Evolutionary conservation across 257 asterid species (phyloP).

Genomic region (Henckelia pumila): DNA sequence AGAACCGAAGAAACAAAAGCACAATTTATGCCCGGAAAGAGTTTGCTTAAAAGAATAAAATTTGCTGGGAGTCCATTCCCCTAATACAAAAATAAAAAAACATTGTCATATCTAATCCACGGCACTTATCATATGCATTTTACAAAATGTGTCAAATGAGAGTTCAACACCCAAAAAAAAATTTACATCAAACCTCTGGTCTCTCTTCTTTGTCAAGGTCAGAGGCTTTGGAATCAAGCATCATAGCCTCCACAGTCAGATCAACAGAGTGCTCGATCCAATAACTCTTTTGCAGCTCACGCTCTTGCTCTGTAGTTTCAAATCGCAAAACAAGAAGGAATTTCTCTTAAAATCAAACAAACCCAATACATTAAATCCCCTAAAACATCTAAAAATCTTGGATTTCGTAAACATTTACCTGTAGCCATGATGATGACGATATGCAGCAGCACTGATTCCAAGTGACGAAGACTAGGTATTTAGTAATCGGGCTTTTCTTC

Average conservation of each 20-base stretch:
- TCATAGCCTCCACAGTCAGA: conserved; percentile 85
- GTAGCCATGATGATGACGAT: conserved; percentile 46
- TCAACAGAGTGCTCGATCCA: conserved; percentile 86
- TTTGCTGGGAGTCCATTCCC: neutral
- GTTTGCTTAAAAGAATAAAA: no score
- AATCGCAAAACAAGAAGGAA: neutral
- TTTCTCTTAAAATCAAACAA: neutral
- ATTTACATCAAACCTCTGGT: conserved; percentile 67
- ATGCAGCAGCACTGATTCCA: neutral
- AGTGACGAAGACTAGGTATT: neutral
- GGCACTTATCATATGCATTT: neutral
- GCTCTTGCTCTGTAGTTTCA: conserved; percentile 54
- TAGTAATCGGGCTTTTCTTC: neutral
- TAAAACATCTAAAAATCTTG: neutral
- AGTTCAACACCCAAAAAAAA: neutral
- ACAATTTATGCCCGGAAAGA: no score
- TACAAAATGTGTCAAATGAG: neutral
- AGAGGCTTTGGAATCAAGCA: conserved; percentile 94
- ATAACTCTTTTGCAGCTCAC: conserved; percentile 82
- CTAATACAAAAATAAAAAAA: neutral
- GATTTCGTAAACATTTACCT: conserved; percentile 36
- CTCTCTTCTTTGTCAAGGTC: conserved; percentile 98
- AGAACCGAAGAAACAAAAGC: neutral
- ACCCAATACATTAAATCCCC: neutral
- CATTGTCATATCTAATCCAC: neutral